These are phyloP conservation scores for Nakaseomyces uthaithaninus DNA, from an alignment of 1,139 yeast species.

Conservation along the genomic window DNA sequence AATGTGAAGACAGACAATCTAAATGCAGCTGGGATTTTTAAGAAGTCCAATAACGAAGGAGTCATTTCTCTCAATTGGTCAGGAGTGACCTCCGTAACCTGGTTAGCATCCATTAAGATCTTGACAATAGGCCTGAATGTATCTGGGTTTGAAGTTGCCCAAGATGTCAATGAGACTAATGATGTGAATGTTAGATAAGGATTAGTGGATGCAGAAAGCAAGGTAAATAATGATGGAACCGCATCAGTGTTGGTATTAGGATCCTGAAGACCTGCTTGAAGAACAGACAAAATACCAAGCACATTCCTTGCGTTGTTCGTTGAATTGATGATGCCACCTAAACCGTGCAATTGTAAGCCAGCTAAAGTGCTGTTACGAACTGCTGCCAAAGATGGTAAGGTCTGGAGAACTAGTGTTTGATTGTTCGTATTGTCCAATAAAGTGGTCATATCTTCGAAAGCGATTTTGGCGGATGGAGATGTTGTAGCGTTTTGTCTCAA, in stretches of 20 bases:
- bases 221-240: constrained; percentile 22
- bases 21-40: constrained; percentile 24
- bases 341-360: constrained; percentile 20
- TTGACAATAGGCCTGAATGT: constrained; percentile 23
- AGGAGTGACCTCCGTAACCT: constrained; percentile 15
- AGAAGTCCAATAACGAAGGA: constrained; percentile 23
- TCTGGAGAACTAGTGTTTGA: constrained; percentile 17
- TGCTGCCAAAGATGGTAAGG: constrained; percentile 20
- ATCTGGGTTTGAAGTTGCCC: constrained; percentile 23
- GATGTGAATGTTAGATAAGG: constrained; percentile 25
- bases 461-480: constrained; percentile 19
- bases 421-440: constrained; percentile 19
- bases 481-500: constrained; percentile 23
- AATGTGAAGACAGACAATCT: constrained; percentile 29
- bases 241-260: constrained; percentile 16
- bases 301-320: constrained; percentile 22
- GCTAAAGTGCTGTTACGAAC: constrained; percentile 22
- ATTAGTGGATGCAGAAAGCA: constrained; percentile 24
- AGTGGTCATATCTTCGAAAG: constrained; percentile 18
- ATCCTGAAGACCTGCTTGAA: constrained; percentile 17
- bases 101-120: constrained; percentile 18
- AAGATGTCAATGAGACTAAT: constrained; percentile 21
- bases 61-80: constrained; percentile 19
- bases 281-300: constrained; percentile 16
- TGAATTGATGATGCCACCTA: constrained; percentile 20